Conservation (phyloP, 176 grass and related monocot genomes). For the Cocos nucifera region DNA sequence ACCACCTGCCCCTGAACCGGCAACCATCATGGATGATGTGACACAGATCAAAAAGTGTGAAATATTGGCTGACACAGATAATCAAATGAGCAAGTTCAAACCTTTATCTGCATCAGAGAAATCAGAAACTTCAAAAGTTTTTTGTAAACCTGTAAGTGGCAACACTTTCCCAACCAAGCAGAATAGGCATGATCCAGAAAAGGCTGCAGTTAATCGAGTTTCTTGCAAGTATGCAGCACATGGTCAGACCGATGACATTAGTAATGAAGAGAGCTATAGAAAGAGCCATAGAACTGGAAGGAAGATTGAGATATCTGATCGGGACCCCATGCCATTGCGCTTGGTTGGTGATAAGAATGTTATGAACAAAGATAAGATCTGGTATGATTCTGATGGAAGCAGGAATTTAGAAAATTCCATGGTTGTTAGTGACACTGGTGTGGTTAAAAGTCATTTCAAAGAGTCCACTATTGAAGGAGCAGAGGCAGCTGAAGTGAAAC, state of each 20-base stretch:
- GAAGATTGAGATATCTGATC: conserved; percentile 28
- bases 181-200: conserved; percentile 7
- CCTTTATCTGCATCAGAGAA: too few relatives aligned
- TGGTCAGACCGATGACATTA: neutral
- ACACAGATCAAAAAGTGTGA: too few relatives aligned
- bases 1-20: too few relatives aligned
- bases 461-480: neutral
- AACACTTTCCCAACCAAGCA: conserved; percentile 10
- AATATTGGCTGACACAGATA: too few relatives aligned
- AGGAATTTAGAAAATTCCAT: neutral
- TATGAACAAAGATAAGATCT: neutral
- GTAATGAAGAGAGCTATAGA: conserved; percentile 10
- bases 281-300: conserved; percentile 11
- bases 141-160: too few relatives aligned
- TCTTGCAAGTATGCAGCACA: too few relatives aligned
- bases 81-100: too few relatives aligned
- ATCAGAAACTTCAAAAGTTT: too few relatives aligned
- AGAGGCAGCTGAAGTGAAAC: neutral
- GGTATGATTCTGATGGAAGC: conserved; percentile 4
- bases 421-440: neutral
- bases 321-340: neutral
- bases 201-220: neutral
- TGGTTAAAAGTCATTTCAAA: neutral
- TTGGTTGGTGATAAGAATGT: conserved; percentile 9
- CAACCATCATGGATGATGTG: too few relatives aligned